phyloP scores from a whole-genome alignment of 768 basidiomycete genomes.

The Gloeopeniophorella convolvens region DNA sequence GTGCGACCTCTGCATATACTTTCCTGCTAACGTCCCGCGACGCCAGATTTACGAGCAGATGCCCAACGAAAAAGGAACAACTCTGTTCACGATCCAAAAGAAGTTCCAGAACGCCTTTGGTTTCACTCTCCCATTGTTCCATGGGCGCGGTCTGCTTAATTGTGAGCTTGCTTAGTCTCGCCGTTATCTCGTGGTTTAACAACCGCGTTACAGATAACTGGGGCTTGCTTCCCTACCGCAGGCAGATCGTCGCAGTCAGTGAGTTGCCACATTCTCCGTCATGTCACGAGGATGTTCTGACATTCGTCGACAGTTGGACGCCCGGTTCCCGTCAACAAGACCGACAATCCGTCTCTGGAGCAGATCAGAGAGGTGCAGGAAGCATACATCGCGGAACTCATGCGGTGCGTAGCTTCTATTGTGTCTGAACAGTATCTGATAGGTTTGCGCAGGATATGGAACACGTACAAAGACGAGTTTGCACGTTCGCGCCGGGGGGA shows the following conservation, averaged over 20 bases:
- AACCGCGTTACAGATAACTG: slow-evolving; percentile 66
- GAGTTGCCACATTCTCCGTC: slow-evolving; percentile 36
- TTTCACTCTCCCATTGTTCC: slow-evolving; percentile 96
- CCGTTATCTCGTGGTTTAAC: background rate
- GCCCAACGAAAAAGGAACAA: slow-evolving; percentile 91
- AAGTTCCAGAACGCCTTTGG: slow-evolving; percentile 90
- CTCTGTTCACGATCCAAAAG: slow-evolving; percentile 79
- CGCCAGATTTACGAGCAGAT: slow-evolving; percentile 91
- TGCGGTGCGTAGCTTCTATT: slow-evolving; percentile 48
- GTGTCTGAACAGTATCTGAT: slow-evolving; percentile 1
- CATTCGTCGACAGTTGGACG: slow-evolving; percentile 62
- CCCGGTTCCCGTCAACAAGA: slow-evolving; percentile 74
- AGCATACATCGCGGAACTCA: slow-evolving; percentile 87
- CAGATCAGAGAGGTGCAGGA: slow-evolving; percentile 74
- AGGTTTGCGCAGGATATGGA: slow-evolving; percentile 68
- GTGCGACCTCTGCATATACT: slow-evolving; percentile 1
- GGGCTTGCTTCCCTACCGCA: slow-evolving; percentile 92
- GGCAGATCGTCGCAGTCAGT: slow-evolving; percentile 95
- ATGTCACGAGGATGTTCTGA: background rate
- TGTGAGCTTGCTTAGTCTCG: slow-evolving; percentile 43
- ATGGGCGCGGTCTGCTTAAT: slow-evolving; percentile 90
- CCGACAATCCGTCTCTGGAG: slow-evolving; percentile 76
- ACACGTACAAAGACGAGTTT: slow-evolving; percentile 91
- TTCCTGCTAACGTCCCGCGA: background rate
- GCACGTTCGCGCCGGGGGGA: slow-evolving; percentile 76